Conservation (phyloP, 371 early-diverging fungal species). For the Haplosporangium sp. region DNA sequence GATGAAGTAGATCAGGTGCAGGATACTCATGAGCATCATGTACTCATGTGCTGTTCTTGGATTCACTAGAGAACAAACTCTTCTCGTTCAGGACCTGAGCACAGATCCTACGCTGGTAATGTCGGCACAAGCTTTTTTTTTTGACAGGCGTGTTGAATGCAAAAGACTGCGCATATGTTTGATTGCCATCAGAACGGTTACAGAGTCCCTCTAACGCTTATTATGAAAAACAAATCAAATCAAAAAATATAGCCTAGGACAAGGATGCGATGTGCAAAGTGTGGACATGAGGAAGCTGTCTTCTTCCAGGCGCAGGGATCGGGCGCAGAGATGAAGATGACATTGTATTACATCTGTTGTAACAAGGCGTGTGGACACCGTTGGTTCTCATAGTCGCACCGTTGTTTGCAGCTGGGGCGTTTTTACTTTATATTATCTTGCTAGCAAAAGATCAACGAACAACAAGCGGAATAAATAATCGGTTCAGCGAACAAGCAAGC, state of each 20-base stretch:
- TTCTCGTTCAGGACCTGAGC: constrained; percentile 80
- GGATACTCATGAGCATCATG: constrained; percentile 3
- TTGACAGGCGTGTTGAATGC: not conserved
- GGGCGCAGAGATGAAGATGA: constrained; percentile 89
- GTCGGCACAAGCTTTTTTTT: not conserved
- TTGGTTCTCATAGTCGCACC: constrained; percentile 64
- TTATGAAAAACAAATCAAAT: too few species aligned
- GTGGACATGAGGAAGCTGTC: constrained; percentile 82
- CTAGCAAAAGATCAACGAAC: too few species aligned
- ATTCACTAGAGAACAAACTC: constrained; percentile 75
- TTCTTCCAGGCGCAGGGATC: constrained; percentile 83
- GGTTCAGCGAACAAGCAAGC: too few species aligned
- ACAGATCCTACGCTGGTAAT: constrained; percentile 75
- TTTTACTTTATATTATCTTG: constrained; percentile 15
- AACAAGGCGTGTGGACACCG: constrained; percentile 80
- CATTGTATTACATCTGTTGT: constrained; percentile 92
- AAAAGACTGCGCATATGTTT: not conserved
- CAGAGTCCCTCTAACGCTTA: too few species aligned
- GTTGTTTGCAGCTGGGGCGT: not conserved
- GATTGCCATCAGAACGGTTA: not conserved
- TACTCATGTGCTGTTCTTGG: not conserved
- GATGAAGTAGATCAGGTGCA: not conserved
- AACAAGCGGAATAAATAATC: too few species aligned
- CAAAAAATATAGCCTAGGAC: constrained; percentile 69
- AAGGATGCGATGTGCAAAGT: constrained; percentile 75